Percentiles rank a stretch among this genome's conserved stretches.
These are phyloP conservation scores for Monosporascus sp. DNA, from an alignment of 2,329 filamentous ascomycete genomes.

Conservation along the genomic window DNA sequence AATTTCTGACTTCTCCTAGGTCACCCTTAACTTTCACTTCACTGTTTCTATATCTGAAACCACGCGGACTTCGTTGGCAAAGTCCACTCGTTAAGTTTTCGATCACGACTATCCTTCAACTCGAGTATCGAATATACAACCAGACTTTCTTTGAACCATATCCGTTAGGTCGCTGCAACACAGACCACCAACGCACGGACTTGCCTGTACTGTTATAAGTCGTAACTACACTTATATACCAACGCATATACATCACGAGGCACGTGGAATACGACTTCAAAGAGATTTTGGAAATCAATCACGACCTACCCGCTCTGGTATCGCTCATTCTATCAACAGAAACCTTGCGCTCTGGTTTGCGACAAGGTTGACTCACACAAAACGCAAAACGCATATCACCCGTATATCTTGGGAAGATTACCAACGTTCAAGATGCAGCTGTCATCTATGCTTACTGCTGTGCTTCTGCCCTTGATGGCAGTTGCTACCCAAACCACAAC, in stretches of 20 bases:
- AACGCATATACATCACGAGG: background rate
- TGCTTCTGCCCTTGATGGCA: conserved; percentile 49
- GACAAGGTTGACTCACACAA: conserved; percentile 5
- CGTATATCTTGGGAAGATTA: background rate
- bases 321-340: background rate
- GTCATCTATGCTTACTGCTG: conserved; percentile 39
- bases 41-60: conserved; percentile 11
- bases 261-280: background rate
- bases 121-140: conserved; percentile 26
- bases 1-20: background rate
- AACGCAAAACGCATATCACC: conserved; percentile 1
- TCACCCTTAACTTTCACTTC: background rate
- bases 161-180: background rate
- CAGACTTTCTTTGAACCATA: conserved; percentile 17
- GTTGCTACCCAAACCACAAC: conserved; percentile 37
- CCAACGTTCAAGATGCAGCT: conserved; percentile 35
- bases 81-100: conserved; percentile 22
- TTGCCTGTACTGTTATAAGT: conserved; percentile 1
- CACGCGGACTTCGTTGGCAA: conserved; percentile 28
- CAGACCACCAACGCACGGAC: conserved; percentile 8
- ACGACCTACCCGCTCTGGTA: background rate
- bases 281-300: conserved; percentile 11
- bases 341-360: background rate
- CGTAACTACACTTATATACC: conserved; percentile 5
- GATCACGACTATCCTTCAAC: conserved; percentile 3